Percentiles rank a stretch among this genome's conserved stretches.
phyloP scores from a whole-genome alignment of 192 early-diverging fungal genomes.

The Coemansia sp. region DNA sequence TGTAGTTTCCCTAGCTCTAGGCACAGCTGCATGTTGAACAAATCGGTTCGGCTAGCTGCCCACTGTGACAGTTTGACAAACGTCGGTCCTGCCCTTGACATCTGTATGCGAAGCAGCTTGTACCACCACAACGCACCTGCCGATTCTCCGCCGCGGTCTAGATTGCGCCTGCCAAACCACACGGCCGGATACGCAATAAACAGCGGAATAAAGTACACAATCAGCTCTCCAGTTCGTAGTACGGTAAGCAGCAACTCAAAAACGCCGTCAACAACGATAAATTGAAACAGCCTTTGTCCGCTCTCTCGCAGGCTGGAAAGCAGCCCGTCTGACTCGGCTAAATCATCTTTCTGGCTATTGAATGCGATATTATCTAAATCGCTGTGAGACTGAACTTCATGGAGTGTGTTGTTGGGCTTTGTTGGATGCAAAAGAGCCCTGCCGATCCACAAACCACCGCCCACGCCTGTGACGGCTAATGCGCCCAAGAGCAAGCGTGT shows the following conservation, averaged over 20 bases:
- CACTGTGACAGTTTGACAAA: slow-evolving; percentile 97
- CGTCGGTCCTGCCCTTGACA: slow-evolving; percentile 88
- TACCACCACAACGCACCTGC: slow-evolving; percentile 84
- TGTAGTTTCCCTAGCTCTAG: slow-evolving; percentile 76
- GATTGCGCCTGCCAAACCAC: slow-evolving; percentile 57
- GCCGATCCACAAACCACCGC: background rate
- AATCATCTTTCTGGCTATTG: background rate
- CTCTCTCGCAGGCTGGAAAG: background rate
- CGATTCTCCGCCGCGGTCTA: slow-evolving; percentile 55
- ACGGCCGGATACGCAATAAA: slow-evolving; percentile 59
- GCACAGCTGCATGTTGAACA: slow-evolving; percentile 79
- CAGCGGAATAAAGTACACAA: slow-evolving; percentile 72
- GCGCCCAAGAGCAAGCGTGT: background rate
- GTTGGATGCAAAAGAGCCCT: background rate
- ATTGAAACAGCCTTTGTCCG: slow-evolving; percentile 7
- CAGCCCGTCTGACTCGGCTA: background rate
- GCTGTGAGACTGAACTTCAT: background rate
- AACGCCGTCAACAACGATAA: slow-evolving; percentile 18
- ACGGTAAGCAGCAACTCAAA: slow-evolving; percentile 29
- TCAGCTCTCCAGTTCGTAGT: slow-evolving; percentile 62
- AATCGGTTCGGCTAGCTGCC: slow-evolving; percentile 86
- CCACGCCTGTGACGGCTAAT: background rate
- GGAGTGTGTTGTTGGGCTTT: background rate
- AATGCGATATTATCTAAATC: background rate
- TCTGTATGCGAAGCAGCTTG: slow-evolving; percentile 67